Conservation (phyloP, 2,329 filamentous ascomycete genomes). For the Alternaria gansuensis region DNA sequence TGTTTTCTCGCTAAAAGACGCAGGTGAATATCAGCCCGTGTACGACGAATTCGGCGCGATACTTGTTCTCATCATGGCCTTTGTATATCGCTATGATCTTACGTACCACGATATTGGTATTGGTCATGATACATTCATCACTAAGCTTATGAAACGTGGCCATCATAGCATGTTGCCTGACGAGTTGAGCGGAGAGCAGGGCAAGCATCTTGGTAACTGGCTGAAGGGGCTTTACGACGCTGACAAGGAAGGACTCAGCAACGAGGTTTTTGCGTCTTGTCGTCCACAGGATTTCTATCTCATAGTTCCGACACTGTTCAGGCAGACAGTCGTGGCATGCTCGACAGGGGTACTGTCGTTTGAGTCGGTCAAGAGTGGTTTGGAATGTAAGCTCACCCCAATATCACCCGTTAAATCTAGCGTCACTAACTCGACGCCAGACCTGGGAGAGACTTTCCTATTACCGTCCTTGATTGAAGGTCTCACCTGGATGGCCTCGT, state of each 20-base stretch:
- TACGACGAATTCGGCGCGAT: conserved; percentile 87
- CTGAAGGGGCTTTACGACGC: conserved; percentile 77
- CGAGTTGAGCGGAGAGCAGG: conserved; percentile 71
- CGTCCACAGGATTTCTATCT: conserved; percentile 84
- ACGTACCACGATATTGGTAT: conserved; percentile 71
- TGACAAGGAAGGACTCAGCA: conserved; percentile 73
- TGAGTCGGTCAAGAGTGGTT: conserved; percentile 74
- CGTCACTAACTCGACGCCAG: conserved; percentile 50
- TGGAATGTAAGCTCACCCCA: conserved; percentile 69
- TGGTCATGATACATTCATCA: conserved; percentile 71
- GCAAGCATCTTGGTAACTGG: conserved; percentile 75
- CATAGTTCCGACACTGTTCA: conserved; percentile 78
- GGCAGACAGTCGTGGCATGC: conserved; percentile 76
- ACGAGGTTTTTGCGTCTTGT: conserved; percentile 83
- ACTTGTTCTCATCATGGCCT: conserved; percentile 75
- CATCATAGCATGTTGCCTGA: conserved; percentile 66
- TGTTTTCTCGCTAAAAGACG: conserved; percentile 23
- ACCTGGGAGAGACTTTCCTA: conserved; percentile 80
- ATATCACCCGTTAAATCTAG: not conserved
- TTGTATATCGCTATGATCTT: conserved; percentile 78
- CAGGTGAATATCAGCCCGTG: conserved; percentile 80
- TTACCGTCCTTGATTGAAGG: conserved; percentile 80
- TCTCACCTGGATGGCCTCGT: conserved; percentile 74
- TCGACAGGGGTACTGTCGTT: conserved; percentile 71
- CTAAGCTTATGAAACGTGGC: conserved; percentile 69